A percentile compares a stretch with the other conserved stretches of the same genome.
Evolutionary conservation across 495 filamentous ascomycete genomes (phyloP).

Genomic region (Talaromyces stipitatus): DNA sequence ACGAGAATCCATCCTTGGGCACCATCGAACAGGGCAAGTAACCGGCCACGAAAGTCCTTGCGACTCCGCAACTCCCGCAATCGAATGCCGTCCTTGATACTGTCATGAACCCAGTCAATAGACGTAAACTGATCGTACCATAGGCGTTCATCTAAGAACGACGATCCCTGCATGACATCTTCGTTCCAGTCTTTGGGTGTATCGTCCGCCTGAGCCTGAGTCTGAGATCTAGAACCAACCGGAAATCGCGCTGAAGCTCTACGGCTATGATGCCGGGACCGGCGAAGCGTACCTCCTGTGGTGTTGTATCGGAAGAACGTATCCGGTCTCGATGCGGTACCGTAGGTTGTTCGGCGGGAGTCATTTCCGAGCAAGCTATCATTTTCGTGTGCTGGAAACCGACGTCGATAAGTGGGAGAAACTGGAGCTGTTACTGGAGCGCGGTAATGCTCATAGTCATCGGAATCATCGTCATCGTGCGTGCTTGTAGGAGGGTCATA

Average conservation of each 20-base stretch:
- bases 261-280: conserved; percentile 56
- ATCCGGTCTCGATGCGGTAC: conserved; percentile 21
- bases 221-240: conserved; percentile 27
- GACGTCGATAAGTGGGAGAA: conserved; percentile 5
- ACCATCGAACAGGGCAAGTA: conserved; percentile 73
- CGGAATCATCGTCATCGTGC: conserved; percentile 15
- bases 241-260: conserved; percentile 54
- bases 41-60: conserved; percentile 75
- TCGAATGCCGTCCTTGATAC: conserved; percentile 87
- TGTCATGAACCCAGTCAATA: conserved; percentile 98
- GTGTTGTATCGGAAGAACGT: conserved; percentile 22
- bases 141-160: conserved; percentile 73
- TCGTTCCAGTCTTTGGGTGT: conserved; percentile 50
- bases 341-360: neutral
- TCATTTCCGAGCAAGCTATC: conserved; percentile 3
- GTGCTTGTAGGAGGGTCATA: conserved; percentile 12
- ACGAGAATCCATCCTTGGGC: conserved; percentile 93
- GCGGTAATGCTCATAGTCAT: conserved; percentile 13
- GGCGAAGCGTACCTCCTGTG: conserved; percentile 36
- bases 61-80: conserved; percentile 73
- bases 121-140: conserved; percentile 99
- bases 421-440: conserved; percentile 5
- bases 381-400: neutral
- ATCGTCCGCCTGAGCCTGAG: conserved; percentile 26
- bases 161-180: conserved; percentile 37